Evolutionary conservation across 305 asterid species (phyloP).

Genomic region (Fraxinus floribunda): DNA sequence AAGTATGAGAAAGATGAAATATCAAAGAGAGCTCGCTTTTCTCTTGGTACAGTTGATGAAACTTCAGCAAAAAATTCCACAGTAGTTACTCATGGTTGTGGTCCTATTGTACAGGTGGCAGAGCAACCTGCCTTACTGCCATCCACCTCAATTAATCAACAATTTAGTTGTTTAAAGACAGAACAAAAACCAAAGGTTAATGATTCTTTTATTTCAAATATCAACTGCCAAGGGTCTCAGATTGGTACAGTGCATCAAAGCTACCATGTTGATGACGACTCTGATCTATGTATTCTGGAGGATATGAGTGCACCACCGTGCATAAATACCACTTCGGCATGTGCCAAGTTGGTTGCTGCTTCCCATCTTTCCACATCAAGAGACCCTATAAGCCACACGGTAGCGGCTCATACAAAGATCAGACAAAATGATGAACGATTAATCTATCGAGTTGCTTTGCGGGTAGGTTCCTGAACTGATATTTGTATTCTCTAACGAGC

Average conservation of each 20-base stretch:
- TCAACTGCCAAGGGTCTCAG: slow-evolving; percentile 38
- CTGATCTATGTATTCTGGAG: slow-evolving; percentile 79
- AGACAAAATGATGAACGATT: slow-evolving; percentile 68
- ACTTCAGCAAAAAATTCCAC: slow-evolving; percentile 27
- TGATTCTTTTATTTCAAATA: slow-evolving; percentile 30
- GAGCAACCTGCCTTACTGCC: slow-evolving; percentile 32
- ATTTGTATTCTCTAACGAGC: slow-evolving; percentile 20
- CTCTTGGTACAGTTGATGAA: slow-evolving; percentile 34
- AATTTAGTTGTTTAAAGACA: slow-evolving; percentile 25
- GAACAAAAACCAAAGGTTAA: slow-evolving; percentile 31
- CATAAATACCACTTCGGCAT: slow-evolving; percentile 31
- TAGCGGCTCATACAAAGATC: slow-evolving; percentile 43
- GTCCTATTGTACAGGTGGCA: slow-evolving; percentile 30
- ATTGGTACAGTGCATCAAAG: slow-evolving; percentile 35
- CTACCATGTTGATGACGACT: slow-evolving; percentile 49
- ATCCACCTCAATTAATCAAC: slow-evolving; percentile 35
- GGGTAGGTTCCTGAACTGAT: slow-evolving; percentile 48
- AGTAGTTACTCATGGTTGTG: slow-evolving; percentile 33
- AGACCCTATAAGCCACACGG: slow-evolving; percentile 36
- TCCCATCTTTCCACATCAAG: slow-evolving; percentile 44
- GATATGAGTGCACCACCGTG: slow-evolving; percentile 75
- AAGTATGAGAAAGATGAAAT: slow-evolving; percentile 36
- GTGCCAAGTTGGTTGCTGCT: slow-evolving; percentile 39
- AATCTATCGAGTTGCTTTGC: slow-evolving; percentile 79
- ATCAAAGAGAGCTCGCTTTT: slow-evolving; percentile 34